Base-by-base conservation (phyloP, 1,139 yeast species). In the Pneumocystis canis region DNA sequence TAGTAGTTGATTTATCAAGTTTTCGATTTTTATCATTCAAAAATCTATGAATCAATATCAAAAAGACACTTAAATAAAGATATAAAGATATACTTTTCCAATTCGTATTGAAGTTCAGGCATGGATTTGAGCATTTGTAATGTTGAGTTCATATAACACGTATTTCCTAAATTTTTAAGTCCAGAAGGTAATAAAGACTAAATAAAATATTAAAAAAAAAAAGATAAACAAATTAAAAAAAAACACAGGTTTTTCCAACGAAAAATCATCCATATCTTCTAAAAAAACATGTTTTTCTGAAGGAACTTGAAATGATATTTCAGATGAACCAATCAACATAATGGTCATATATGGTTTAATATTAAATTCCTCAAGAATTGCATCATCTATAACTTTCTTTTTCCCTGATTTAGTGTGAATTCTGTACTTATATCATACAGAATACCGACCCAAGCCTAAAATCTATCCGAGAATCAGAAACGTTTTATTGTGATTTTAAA, bases 261-360 rank as follows among this genome's bases (percentile, higher is more conserved):
- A 77, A 76, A 67, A 73, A 74, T 72, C 78, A 73, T 69, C 79
- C 80, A 84, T 74, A 70, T 88, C 96, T 73, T 88, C 96, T 63
- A 85, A 74, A 66, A 88, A 87, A 47, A 81, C 81, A 63, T 76
- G 79, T 66, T 80, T 79, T 58, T 78, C 79, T 16, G 76, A 76
- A 14, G 89, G 89, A 32, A 82, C 83, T 11, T 78, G 71, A 7
- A 89, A 85, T 65, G 85, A 74, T 63, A 80, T 83, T 63, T 87
- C 92, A 1, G 96, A 94, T 1, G 97, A 85, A 28, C 99, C 99
- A 66, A 92, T 78, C 66, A 94, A 87, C 96, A 92, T 87, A 41
- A 92, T 79, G 25, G 84, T 80, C 68, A 84, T 87, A 60, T 81
- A 82, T 20, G 81, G 77, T 70, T 85, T 87, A 68, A 89, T 89